Conservation (phyloP, 75 land plant genomes). For the Cupressus sempervirens region DNA sequence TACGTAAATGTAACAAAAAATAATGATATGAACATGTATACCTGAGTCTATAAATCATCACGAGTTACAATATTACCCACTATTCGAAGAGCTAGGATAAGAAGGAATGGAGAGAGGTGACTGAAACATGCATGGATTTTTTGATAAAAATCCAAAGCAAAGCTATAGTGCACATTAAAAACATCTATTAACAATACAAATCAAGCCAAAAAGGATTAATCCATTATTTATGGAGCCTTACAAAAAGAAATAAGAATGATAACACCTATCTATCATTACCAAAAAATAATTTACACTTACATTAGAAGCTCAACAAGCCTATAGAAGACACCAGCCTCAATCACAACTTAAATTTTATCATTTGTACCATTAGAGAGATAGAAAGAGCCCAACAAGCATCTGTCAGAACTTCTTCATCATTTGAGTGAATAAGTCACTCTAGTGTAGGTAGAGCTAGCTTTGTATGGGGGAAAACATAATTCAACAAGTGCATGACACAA, state of each 20-base stretch:
- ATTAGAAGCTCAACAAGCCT: constrained; percentile 49
- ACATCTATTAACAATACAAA: not conserved
- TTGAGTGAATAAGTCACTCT: constrained; percentile 53
- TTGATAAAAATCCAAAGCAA: not conserved
- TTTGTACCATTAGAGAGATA: constrained; percentile 81
- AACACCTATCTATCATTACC: not conserved
- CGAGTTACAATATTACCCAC: constrained; percentile 75
- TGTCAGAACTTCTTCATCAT: constrained; percentile 61
- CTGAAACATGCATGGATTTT: constrained; percentile 9
- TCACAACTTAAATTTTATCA: constrained; percentile 68
- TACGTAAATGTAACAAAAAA: not conserved
- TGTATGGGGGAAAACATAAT: constrained; percentile 27
- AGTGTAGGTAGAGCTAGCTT: constrained; percentile 71
- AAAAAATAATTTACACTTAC: not conserved
- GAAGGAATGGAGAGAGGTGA: constrained; percentile 54
- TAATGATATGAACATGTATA: not conserved
- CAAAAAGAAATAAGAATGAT: not conserved
- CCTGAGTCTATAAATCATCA: constrained; percentile 70
- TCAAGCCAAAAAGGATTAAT: not conserved
- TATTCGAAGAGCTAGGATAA: constrained; percentile 56
- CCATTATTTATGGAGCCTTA: not conserved
- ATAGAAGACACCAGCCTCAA: constrained; percentile 62
- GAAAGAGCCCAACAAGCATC: constrained; percentile 64
- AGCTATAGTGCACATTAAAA: not conserved
- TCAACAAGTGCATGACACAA: not conserved